Percentiles rank a stretch among this genome's conserved stretches.
Evolutionary conservation across 805 yeast genomes (phyloP).

Genomic region (Hanseniaspora clermontiae): DNA sequence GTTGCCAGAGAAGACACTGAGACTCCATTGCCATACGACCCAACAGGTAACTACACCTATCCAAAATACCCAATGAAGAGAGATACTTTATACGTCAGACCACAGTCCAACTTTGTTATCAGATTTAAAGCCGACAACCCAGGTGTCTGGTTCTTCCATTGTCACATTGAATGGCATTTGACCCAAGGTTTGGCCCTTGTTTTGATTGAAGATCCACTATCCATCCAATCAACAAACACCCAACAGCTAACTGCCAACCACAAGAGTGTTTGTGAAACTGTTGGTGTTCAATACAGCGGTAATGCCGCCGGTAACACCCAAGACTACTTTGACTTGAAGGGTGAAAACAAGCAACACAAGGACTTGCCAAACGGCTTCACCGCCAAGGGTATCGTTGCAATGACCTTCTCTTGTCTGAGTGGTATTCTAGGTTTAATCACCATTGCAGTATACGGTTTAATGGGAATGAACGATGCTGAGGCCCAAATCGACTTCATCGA

Average conservation of each 20-base stretch:
- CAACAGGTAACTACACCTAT: slow-evolving; percentile 34
- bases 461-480: slow-evolving; percentile 64
- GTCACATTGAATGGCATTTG: slow-evolving; percentile 98
- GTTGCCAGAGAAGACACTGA: slow-evolving; percentile 41
- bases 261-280: slow-evolving; percentile 45
- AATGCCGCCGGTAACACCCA: slow-evolving; percentile 79
- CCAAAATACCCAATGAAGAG: slow-evolving; percentile 74
- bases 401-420: slow-evolving; percentile 78
- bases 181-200: slow-evolving; percentile 80
- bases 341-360: slow-evolving; percentile 57
- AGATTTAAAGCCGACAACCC: slow-evolving; percentile 90
- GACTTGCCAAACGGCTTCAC: slow-evolving; percentile 82
- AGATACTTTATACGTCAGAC: slow-evolving; percentile 67
- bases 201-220: slow-evolving; percentile 71
- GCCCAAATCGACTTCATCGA: slow-evolving; percentile 38
- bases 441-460: slow-evolving; percentile 72
- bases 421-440: slow-evolving; percentile 71
- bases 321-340: slow-evolving; percentile 53
- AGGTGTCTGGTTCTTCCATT: slow-evolving; percentile 98
- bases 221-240: slow-evolving; percentile 40
- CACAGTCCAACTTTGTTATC: slow-evolving; percentile 73
- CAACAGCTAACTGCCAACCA: slow-evolving; percentile 55
- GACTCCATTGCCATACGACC: slow-evolving; percentile 46
- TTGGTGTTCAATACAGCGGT: slow-evolving; percentile 45
- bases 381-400: slow-evolving; percentile 85